These are phyloP conservation scores for Calendula officinalis DNA, from an alignment of 129 eudicot genomes.

Conservation along the genomic window DNA sequence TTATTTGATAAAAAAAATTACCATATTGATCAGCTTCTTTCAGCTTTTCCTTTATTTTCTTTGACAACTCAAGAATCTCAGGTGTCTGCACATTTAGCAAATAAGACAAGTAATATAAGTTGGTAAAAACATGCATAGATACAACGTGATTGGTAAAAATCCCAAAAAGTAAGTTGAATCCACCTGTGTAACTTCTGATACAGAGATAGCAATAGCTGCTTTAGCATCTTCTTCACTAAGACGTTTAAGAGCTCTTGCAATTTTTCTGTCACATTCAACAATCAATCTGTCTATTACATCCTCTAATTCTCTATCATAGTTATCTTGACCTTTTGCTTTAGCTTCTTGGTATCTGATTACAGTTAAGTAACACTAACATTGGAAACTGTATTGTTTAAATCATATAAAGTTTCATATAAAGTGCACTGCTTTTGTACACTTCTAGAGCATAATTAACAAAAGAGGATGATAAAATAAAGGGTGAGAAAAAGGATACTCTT, in stretches of 20 bases:
- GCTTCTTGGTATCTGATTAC: constrained; percentile 65
- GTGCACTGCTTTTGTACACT: neutral
- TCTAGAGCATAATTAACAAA: neutral
- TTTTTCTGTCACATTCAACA: constrained; percentile 92
- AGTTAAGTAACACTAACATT: constrained; percentile 37
- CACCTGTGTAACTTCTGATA: constrained; percentile 87
- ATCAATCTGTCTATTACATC: constrained; percentile 94
- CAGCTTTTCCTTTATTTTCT: constrained; percentile 84
- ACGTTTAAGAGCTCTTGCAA: constrained; percentile 90
- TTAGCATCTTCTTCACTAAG: constrained; percentile 98
- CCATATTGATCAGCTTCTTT: constrained; percentile 86
- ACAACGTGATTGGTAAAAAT: neutral
- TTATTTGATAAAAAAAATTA: constrained; percentile 13
- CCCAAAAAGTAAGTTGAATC: neutral
- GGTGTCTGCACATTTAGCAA: constrained; percentile 59
- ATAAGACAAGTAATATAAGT: constrained; percentile 5
- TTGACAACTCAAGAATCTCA: constrained; percentile 76
- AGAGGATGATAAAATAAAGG: neutral
- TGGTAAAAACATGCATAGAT: neutral
- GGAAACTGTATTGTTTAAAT: neutral
- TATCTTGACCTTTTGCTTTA: constrained; percentile 72
- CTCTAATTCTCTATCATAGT: constrained; percentile 88
- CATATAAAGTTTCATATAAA: constrained; percentile 12
- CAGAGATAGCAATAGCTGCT: constrained; percentile 96
- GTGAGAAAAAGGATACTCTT: constrained; percentile 79